Base-by-base conservation (phyloP, 2,329 filamentous ascomycete species). In the Penicillium sp. region DNA sequence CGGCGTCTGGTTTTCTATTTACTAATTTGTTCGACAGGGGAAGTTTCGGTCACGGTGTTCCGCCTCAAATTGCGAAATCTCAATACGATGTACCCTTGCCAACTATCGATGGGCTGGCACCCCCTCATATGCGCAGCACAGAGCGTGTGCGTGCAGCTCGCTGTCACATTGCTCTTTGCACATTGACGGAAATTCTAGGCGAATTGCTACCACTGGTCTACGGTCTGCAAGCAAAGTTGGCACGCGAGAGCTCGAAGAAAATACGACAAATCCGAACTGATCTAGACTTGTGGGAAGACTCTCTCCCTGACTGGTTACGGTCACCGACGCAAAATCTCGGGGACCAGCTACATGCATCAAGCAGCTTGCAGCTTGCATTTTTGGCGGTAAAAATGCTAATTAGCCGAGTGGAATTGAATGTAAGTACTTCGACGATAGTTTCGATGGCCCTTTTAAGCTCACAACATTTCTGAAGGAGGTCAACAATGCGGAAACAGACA, bases 21-120 rank as follows among this genome's bases (percentile, higher is more conserved):
- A 34, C 56, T 68, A 43, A 70, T 46, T 46, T 42, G n/a, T 52
- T 32, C 20, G 29, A 27, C 43, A 76, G 75, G 79, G 75, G 79
- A 47, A 82, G 80, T 57, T 78, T 82, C 46, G 79, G 79, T 4
- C 81, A 84, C 58, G 81, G 80, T 4, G 77, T 80, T 2, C 81
- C 81, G 17, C 79, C 81, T 3, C 77, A 81, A 43, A 78, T 83
- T 9, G 70, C 74, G 3, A 78, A 77, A 51, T 75, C 75, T 20
- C 80, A 82, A 59, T 82, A 82, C 56, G 80, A 84, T 54, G 81
- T 84, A 12, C 80, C 81, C 13, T 62, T 81, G 34, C 81, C 81
- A 3, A 77, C 75, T 0, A 64, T 79, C 5, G 71, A 75, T 17
- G 64, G 75, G 50, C 34, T 77, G 61, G 54, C 77, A 45, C 51